Evolutionary conservation across 75 land plant genomes (phyloP), one percentile per base, ranked within the genome.

Genomic region (Sequoiadendron giganteum): DNA sequence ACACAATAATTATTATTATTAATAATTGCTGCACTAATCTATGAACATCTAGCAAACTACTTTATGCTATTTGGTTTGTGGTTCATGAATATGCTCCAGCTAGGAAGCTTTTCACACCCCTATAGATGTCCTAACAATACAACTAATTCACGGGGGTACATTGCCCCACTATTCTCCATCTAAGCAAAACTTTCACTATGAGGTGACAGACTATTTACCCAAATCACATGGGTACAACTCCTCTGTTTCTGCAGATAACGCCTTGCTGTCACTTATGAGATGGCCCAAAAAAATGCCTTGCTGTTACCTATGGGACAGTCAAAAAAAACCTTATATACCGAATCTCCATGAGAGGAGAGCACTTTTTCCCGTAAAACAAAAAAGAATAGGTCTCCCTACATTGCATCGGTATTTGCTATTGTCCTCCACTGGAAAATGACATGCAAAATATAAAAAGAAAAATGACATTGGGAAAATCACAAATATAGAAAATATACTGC

Each of bases 381-480:
- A 45, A 45, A 25, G 52, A 42, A 3, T 25, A 45, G 84, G 30
- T 34, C 38, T 75, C 38, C 77, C n/a, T 75, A 3, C 38, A 30
- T 34, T 75, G 77, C 77, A 75, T 75, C 34, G 77, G 77, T 75
- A 75, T 75, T 75, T 75, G 77, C 77, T 75, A 30, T 25, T 75
- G 48, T 82, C 84, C 48, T 25, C 84, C 52, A 82, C n/a, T 82
- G 1, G 84, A 45, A 43, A 45, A 82, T 25, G 84, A 80, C 45
- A 19, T 19, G 18, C 83, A 80, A 42, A 36, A 40, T 80, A 78
- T 78, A 40, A 39, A 80, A 80, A 40, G 25, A 13, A 40, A 80
- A 40, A 42, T 10, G n/a, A 18, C 25, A 9, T 80, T 19, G 28
- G 25, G 25, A 40, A 80, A 80, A 42, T 21, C 30, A 81, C 1